These are phyloP conservation scores for Desmodesmus armatus DNA, from an alignment of 139 green algal genomes.

Conservation along the genomic window DNA sequence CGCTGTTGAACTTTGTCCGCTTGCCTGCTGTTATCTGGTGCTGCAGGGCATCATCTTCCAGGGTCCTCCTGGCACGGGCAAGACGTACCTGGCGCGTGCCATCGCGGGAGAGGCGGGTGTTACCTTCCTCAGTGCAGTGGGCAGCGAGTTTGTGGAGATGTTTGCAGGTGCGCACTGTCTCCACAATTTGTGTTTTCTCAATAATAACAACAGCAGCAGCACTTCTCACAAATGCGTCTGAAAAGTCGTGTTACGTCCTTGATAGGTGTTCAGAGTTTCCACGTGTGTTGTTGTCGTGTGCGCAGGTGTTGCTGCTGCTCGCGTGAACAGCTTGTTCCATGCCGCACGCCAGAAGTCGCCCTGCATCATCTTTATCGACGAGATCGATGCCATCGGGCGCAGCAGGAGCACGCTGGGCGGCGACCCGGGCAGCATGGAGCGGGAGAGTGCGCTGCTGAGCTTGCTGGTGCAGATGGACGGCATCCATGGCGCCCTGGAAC, in stretches of 20 bases:
- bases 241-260: neutral
- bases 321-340: conserved; percentile 70
- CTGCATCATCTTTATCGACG: conserved; percentile 99
- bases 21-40: neutral
- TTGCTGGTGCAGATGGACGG: conserved; percentile 77
- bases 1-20: neutral
- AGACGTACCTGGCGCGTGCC: conserved; percentile 76
- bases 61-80: conserved; percentile 74
- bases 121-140: conserved; percentile 58
- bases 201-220: neutral
- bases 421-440: conserved; percentile 69
- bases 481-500: conserved; percentile 62
- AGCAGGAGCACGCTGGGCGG: conserved; percentile 51
- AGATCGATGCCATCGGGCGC: conserved; percentile 90
- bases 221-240: neutral
- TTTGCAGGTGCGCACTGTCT: conserved; percentile 43
- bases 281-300: neutral
- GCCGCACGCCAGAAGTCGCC: conserved; percentile 72
- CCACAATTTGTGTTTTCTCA: neutral
- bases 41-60: conserved; percentile 69
- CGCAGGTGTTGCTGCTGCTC: conserved; percentile 65
- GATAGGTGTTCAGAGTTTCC: neutral
- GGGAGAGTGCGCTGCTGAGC: conserved; percentile 71
- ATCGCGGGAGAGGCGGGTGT: conserved; percentile 70
- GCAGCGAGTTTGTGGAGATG: conserved; percentile 83